Base-by-base conservation (phyloP, 2,329 filamentous ascomycete genomes). In the Colletotrichum acutatum region DNA sequence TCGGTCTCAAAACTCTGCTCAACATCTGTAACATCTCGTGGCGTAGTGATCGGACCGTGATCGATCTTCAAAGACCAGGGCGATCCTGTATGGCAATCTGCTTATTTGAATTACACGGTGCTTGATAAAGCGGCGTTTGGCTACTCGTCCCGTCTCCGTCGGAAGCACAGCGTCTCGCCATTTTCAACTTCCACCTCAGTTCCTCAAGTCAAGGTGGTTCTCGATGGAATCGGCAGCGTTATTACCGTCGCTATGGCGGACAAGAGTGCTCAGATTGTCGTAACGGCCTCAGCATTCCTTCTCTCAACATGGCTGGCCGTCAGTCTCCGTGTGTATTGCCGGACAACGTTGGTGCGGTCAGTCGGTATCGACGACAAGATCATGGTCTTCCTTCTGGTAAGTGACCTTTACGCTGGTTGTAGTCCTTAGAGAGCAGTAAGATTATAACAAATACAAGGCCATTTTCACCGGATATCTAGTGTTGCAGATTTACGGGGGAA, bases 321-420 rank as follows among this genome's bases (percentile, higher is more conserved):
- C 2, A n/a, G 74, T 0, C 74, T 82, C 1, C 78, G 81, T 2
- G 63, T 79, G 1, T 82, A 82, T 69, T 80, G 78, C 19, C 79
- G 80, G 57, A 77, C 66, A 3, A 76, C 76, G 60, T 71, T 83
- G 2, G 76, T 81, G 28, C 82, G 81, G 66, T 76, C 78, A 0
- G 79, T 82, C 46, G 76, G 76, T 1, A 46, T 75, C 0, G 81
- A 83, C 53, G 81, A 83, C 68, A 82, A 77, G 76, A 76, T 82
- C n/a, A 81, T 80, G 8, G 74, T 79, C 0, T 70, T 72, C 14
- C 77, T 80, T 4, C 72, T 80, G 75, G 80, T 82, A 76, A 26
- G 75, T 19, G 2, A n/a, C 42, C 4, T 9, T 3, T 9, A 4
- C 5, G 4, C 19, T 49, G 7, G 7, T 19, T 3, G 16, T 8